Evolutionary conservation across 345 rosid genomes (phyloP), one percentile per base, ranked within the genome.

Genomic region (Euclidium syriacum): DNA sequence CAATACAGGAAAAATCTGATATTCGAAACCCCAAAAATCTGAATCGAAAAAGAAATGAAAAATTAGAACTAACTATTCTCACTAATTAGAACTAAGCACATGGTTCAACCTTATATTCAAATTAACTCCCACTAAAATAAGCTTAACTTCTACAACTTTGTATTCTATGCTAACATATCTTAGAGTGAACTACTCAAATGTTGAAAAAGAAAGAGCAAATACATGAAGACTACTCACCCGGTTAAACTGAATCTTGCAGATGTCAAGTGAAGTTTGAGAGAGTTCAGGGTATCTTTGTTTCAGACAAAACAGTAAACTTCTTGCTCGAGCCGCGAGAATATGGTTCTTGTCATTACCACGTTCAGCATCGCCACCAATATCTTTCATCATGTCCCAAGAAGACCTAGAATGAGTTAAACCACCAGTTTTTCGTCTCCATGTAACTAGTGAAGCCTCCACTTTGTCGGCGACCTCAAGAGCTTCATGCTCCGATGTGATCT

Each of bases 371-470:
- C 83, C 78, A 77, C 82, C 78, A 10, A 80, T 68, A 56, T 92
- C 98, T 73, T 90, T 94, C 16, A 90, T 89, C 86, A 85, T 71
- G 52, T 72, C 73, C 98, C 98, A 87, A 6, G 98, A 92, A 17
- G 95, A 75, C 75, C 79, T 89, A 24, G 96, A 89, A 43, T 85
- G 74, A 65, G 62, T 60, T 39, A 83, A 30, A 61, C 95, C 86
- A 73, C 96, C 86, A 2, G 88, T 86, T 77, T 95, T 95, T 8
- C 91, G 88, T 47, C 92, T 82, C 99, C 99, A 94, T 5, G 92
- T 94, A 59, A 85, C 87, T 81, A 90, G 77, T 0, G 99, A 87
- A 59, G 95, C 92, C 60, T 94, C 99, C 0, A 86, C 80, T 29
- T 68, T 74, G 68, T 90, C 92, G 1, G 92, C 97, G 1, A 86